phyloP scores from a whole-genome alignment of 371 early-diverging fungal species.

The Gilbertella persicaria region DNA sequence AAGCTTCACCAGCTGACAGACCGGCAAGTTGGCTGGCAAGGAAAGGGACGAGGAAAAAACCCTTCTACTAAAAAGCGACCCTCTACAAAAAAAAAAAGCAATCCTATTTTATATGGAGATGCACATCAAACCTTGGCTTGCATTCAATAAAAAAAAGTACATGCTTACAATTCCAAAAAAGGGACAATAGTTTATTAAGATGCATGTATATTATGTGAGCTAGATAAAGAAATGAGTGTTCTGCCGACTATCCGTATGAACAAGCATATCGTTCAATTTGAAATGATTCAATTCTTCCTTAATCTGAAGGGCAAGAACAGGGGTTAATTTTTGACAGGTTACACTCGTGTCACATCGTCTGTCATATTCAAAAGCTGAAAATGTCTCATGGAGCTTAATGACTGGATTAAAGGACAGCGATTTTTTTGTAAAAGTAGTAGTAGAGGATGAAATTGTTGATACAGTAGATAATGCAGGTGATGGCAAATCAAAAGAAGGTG shows the following conservation, averaged over 20 bases:
- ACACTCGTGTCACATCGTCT: slow-evolving; percentile 63
- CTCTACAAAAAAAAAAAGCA: too few species aligned
- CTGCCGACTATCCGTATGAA: slow-evolving; percentile 70
- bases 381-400: slow-evolving; percentile 53
- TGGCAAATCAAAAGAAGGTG: slow-evolving; percentile 6
- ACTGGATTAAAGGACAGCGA: slow-evolving; percentile 19
- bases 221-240: slow-evolving; percentile 76
- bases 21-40: too few species aligned
- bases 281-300: slow-evolving; percentile 77
- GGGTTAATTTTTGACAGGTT: slow-evolving; percentile 64
- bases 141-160: too few species aligned
- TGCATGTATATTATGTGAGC: too few species aligned
- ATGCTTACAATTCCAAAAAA: not conserved
- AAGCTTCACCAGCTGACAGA: too few species aligned
- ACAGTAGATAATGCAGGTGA: slow-evolving; percentile 24
- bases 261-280: slow-evolving; percentile 74
- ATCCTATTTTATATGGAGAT: too few species aligned
- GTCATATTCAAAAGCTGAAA: slow-evolving; percentile 67
- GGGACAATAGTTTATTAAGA: too few species aligned
- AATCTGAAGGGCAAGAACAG: slow-evolving; percentile 66
- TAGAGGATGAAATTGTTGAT: slow-evolving; percentile 5
- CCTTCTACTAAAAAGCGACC: too few species aligned
- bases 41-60: too few species aligned
- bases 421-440: slow-evolving; percentile 11
- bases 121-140: too few species aligned